Conservation (phyloP, 148 eudicot genomes). For the Rheum nobile region DNA sequence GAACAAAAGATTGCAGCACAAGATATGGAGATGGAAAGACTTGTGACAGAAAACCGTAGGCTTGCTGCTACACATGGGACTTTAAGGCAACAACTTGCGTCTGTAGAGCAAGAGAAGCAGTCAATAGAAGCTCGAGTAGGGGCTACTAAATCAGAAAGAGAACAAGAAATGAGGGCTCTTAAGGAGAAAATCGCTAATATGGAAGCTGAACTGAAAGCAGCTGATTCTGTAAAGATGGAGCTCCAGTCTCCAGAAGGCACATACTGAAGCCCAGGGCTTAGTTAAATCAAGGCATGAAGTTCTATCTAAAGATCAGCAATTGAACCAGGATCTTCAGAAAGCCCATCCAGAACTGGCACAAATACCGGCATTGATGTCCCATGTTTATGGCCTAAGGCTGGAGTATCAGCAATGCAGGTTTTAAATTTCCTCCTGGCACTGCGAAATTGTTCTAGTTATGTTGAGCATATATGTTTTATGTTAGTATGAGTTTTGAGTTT, state of each 20-base stretch:
- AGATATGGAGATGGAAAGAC: conserved; percentile 72
- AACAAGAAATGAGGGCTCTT: conserved; percentile 62
- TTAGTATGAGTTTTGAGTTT: background rate
- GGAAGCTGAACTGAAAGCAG: conserved; percentile 66
- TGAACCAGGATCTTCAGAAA: conserved; percentile 59
- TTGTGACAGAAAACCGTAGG: conserved; percentile 76
- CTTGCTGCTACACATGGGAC: conserved; percentile 89
- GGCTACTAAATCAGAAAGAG: conserved; percentile 55
- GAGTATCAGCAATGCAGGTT: conserved; percentile 96
- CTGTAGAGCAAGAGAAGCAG: conserved; percentile 78
- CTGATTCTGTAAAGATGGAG: conserved; percentile 60
- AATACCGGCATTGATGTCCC: conserved; percentile 63
- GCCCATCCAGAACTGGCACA: conserved; percentile 59
- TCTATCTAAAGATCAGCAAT: conserved; percentile 49
- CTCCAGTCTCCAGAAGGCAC: conserved; percentile 80
- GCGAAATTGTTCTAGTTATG: background rate
- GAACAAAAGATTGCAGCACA: conserved; percentile 86
- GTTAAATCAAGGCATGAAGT: conserved; percentile 74
- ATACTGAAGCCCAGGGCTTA: conserved; percentile 49
- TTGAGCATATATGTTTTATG: too few relatives aligned
- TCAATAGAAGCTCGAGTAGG: conserved; percentile 56
- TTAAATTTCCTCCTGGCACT: background rate
- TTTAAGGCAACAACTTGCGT: conserved; percentile 81
- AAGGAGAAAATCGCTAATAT: conserved; percentile 59
- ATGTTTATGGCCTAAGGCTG: conserved; percentile 67